phyloP scores from a whole-genome alignment of 1,284 basidiomycete genomes.

The Austroboletus niveus region DNA sequence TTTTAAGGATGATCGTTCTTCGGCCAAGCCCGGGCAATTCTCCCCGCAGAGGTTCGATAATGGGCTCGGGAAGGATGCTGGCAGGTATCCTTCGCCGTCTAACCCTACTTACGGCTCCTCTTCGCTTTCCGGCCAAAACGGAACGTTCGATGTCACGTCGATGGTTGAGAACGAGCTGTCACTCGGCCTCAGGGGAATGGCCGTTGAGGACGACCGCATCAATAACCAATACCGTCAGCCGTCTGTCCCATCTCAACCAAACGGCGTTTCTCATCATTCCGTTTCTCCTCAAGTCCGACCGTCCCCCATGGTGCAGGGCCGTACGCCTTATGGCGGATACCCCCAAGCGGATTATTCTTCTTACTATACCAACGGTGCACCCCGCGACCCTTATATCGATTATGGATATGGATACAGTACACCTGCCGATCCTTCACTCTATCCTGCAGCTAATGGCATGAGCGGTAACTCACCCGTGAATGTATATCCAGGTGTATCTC shows the following conservation, averaged over 20 bases:
- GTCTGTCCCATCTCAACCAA: conserved; percentile 21
- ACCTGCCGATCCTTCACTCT: conserved; percentile 50
- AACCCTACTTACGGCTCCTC: conserved; percentile 38
- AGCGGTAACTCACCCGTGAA: conserved; percentile 42
- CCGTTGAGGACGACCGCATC: conserved; percentile 59
- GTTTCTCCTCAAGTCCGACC: conserved; percentile 36
- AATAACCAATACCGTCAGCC: conserved; percentile 33
- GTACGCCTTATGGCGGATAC: conserved; percentile 49
- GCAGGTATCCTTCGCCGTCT: conserved; percentile 48
- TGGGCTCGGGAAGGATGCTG: conserved; percentile 42
- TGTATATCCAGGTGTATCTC: conserved; percentile 47
- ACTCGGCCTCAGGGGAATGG: conserved; percentile 61
- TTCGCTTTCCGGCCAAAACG: conserved; percentile 34
- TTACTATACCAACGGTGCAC: conserved; percentile 51
- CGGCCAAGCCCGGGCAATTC: conserved; percentile 46
- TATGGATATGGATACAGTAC: conserved; percentile 55
- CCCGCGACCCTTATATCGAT: conserved; percentile 48
- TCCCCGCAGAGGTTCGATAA: conserved; percentile 56
- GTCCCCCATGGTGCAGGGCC: conserved; percentile 43
- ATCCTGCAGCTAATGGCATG: conserved; percentile 44
- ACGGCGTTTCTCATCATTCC: conserved; percentile 23
- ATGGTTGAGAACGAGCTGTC: conserved; percentile 54
- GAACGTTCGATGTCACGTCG: conserved; percentile 45
- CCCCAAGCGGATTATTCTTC: conserved; percentile 57
- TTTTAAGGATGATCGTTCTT: conserved; percentile 49